Base-by-base conservation (phyloP, 192 early-diverging fungal genomes). In the Backusella sp. region DNA sequence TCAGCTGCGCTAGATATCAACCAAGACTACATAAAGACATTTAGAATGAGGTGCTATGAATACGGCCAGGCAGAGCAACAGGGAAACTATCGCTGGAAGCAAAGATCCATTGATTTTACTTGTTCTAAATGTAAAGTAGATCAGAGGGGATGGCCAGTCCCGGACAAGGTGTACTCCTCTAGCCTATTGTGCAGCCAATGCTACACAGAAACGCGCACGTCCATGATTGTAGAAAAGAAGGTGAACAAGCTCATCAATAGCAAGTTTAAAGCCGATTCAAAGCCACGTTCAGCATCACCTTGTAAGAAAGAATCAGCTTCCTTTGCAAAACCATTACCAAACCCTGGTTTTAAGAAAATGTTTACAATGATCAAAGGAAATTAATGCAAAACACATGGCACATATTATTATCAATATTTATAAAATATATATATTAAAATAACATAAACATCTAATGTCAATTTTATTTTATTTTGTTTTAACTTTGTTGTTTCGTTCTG, bases 211-310 rank as follows among this genome's bases (percentile, higher is more conserved):
- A 72, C 67, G 15, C 76, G 76, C 0, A 73, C 52, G 2, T 46
- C 53, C 17, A 77, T 77, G 76, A 62, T 81, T 8, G 28, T 77
- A n/a, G 80, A 81, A 30, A 81, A 81, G 37, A 81, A 81, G 36
- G 34, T 75, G 19, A 71, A 52, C 23, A 28, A 34, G 2, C 8
- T 49, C 6, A 6, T 78, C 30, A 70, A 36, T 4, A 72, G 34
- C 12, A 72, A 68, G 32, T 19, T 81, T 23, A 65, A 56, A 41
- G 3, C 56, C 17, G 35, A 73, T 26, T 12, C 35, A 62, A 15
- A 76, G 4, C 11, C 26, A 17, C 30, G 26, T 42, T 41, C 75
- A 53, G 17, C 41, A 6, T 49, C 46, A 28, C 41, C 37, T 28
- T 37, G 68, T 76, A 28, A 32, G 23, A 15, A 28, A 23, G 11